Percentiles rank a stretch among this genome's conserved stretches.
Evolutionary conservation across 176 grass and related monocot genomes (phyloP).

Genomic region (Carex pumila): DNA sequence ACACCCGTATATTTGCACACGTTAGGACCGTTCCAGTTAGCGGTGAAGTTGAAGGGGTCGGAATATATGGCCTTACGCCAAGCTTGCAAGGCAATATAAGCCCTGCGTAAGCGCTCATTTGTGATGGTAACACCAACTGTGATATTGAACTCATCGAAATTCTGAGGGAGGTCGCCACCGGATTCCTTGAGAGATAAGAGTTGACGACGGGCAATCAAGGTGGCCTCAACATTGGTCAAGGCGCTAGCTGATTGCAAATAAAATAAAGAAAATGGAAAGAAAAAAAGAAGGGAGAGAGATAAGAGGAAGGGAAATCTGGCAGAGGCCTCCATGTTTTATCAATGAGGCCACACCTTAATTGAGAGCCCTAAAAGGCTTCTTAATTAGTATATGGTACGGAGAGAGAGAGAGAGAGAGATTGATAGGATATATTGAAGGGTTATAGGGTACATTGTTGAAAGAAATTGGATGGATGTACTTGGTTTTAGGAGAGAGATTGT

Average conservation of each 20-base stretch:
- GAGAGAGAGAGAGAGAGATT: neutral
- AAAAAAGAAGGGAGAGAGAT: neutral
- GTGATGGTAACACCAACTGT: slow-evolving; percentile 39
- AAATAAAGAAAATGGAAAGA: slow-evolving; percentile 6
- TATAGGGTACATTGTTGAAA: slow-evolving; percentile 18
- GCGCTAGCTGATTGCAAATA: slow-evolving; percentile 6
- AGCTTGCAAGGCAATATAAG: slow-evolving; percentile 49
- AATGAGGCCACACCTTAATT: slow-evolving; percentile 26
- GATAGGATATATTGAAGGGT: neutral
- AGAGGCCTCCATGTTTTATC: slow-evolving; percentile 24
- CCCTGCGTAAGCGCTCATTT: slow-evolving; percentile 42
- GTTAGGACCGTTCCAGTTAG: slow-evolving; percentile 39
- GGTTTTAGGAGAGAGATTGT: slow-evolving; percentile 4
- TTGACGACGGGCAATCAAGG: slow-evolving; percentile 43
- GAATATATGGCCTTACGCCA: slow-evolving; percentile 64
- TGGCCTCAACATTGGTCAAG: slow-evolving; percentile 31
- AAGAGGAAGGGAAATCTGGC: slow-evolving; percentile 11
- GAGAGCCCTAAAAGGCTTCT: slow-evolving; percentile 21
- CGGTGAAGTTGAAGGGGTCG: slow-evolving; percentile 68
- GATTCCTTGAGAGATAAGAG: slow-evolving; percentile 26
- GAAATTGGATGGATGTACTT: neutral
- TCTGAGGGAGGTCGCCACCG: slow-evolving; percentile 40
- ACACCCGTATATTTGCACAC: slow-evolving; percentile 61
- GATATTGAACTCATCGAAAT: slow-evolving; percentile 53
- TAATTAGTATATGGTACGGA: slow-evolving; percentile 16